Percentiles rank a stretch among this genome's conserved stretches.
These are phyloP conservation scores for Mycosarcoma maydis DNA, from an alignment of 1,284 basidiomycete species.

Conservation along the genomic window DNA sequence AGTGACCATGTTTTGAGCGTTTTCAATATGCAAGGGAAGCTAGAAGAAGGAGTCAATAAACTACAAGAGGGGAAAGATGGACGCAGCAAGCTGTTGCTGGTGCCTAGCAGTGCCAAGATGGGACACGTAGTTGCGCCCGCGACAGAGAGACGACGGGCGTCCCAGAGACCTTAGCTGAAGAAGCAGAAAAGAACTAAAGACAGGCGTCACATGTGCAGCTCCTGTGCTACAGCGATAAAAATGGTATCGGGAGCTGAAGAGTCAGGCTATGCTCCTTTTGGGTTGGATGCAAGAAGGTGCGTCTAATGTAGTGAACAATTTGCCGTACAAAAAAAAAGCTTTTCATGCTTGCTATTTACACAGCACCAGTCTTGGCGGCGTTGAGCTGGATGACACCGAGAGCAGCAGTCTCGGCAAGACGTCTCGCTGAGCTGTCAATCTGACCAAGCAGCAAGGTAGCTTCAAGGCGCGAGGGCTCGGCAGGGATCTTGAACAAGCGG, in stretches of 20 bases:
- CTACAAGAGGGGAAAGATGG: slow-evolving; percentile 18
- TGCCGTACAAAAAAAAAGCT: background rate
- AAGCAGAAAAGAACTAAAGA: background rate
- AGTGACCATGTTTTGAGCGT: background rate
- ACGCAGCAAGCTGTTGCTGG: slow-evolving; percentile 10
- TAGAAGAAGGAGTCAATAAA: slow-evolving; percentile 10
- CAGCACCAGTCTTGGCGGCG: slow-evolving; percentile 60
- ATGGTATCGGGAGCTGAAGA: slow-evolving; percentile 20
- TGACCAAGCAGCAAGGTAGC: slow-evolving; percentile 73
- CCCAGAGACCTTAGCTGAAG: background rate
- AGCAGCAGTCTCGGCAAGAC: slow-evolving; percentile 69
- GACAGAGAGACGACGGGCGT: too few relatives aligned
- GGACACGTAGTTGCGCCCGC: too few relatives aligned
- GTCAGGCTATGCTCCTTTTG: slow-evolving; percentile 20
- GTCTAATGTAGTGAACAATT: background rate
- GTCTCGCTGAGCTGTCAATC: slow-evolving; percentile 67
- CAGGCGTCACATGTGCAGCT: slow-evolving; percentile 1
- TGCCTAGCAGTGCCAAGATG: too few relatives aligned
- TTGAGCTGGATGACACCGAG: slow-evolving; percentile 68
- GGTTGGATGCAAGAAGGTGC: background rate
- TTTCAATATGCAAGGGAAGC: slow-evolving; percentile 18
- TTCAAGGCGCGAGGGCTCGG: slow-evolving; percentile 89
- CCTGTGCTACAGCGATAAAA: background rate
- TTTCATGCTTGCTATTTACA: slow-evolving; percentile 18
- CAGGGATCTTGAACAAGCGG: slow-evolving; percentile 79